Conservation (phyloP, 768 basidiomycete species). For the Auricularia cornea region DNA sequence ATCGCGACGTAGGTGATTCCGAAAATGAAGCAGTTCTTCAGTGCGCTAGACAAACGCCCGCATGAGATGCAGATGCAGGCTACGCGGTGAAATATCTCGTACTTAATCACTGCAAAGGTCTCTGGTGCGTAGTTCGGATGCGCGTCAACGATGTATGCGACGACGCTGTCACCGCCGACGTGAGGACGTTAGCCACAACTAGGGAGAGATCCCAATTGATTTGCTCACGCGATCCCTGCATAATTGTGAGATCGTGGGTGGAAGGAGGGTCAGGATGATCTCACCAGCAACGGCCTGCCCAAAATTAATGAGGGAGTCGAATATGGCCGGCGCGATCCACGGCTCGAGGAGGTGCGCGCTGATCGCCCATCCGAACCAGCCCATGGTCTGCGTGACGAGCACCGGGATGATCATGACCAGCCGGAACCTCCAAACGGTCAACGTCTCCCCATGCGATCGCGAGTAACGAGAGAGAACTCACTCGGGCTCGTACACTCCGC, state of each 20-base stretch:
- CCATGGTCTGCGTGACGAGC: conserved; percentile 5
- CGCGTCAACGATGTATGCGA: conserved; percentile 9
- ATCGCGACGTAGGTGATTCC: conserved; percentile 10
- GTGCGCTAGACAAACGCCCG: neutral
- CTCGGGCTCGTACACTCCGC: conserved; percentile 10
- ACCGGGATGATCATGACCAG: conserved; percentile 6
- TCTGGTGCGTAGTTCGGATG: conserved; percentile 9
- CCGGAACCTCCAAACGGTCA: conserved; percentile 2
- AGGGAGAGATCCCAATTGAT: too few relatives aligned
- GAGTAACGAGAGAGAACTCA: too few relatives aligned
- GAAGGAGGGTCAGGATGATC: too few relatives aligned
- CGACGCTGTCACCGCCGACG: neutral
- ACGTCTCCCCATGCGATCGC: too few relatives aligned
- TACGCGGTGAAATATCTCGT: neutral
- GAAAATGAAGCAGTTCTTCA: conserved; percentile 11
- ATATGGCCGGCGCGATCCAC: conserved; percentile 8
- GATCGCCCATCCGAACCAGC: conserved; percentile 10
- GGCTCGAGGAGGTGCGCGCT: conserved; percentile 7
- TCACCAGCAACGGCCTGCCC: conserved; percentile 1
- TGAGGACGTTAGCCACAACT: too few relatives aligned
- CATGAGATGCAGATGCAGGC: too few relatives aligned
- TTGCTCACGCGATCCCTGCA: too few relatives aligned
- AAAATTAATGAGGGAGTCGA: conserved; percentile 8
- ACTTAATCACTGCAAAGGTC: conserved; percentile 8
- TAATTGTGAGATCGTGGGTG: too few relatives aligned